Evolutionary conservation across 768 basidiomycete genomes (phyloP).

Genomic region (Auricularia sp.): DNA sequence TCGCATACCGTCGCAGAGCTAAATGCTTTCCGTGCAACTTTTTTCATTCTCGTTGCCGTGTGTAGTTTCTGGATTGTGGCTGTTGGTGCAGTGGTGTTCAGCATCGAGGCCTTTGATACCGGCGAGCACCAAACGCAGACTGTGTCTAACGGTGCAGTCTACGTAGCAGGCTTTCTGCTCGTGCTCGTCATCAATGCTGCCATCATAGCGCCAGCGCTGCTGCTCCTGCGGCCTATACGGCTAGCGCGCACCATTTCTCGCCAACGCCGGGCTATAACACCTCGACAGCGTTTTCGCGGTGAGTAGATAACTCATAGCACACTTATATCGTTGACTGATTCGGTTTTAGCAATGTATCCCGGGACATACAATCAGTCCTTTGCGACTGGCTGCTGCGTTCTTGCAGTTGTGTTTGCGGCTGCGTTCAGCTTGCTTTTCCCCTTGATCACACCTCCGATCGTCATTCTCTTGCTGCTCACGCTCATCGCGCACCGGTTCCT

Average conservation of each 20-base stretch:
- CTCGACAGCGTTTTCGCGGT: conserved; percentile 73
- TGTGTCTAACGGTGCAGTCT: conserved; percentile 61
- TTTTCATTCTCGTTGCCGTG: conserved; percentile 44
- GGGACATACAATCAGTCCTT: conserved; percentile 59
- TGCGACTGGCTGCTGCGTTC: conserved; percentile 52
- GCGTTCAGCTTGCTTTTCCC: conserved; percentile 70
- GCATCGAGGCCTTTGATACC: conserved; percentile 46
- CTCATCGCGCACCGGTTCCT: conserved; percentile 73
- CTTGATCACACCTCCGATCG: conserved; percentile 59
- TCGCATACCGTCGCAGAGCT: conserved; percentile 56
- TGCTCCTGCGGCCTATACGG: conserved; percentile 61
- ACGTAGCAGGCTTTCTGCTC: conserved; percentile 53
- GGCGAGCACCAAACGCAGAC: conserved; percentile 27
- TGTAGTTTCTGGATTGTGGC: conserved; percentile 52
- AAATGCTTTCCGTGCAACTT: conserved; percentile 51
- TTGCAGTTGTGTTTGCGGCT: conserved; percentile 63
- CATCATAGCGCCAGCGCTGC: conserved; percentile 57
- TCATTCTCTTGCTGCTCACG: conserved; percentile 52
- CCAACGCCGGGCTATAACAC: conserved; percentile 55
- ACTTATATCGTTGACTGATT: too few species aligned
- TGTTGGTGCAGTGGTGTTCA: conserved; percentile 61
- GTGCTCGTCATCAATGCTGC: conserved; percentile 53
- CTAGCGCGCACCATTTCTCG: conserved; percentile 47
- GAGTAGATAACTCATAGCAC: conserved; percentile 13
- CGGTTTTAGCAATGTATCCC: conserved; percentile 53